Conservation (phyloP, 2,329 filamentous ascomycete genomes). For the Rhynchosporium graminicola region DNA sequence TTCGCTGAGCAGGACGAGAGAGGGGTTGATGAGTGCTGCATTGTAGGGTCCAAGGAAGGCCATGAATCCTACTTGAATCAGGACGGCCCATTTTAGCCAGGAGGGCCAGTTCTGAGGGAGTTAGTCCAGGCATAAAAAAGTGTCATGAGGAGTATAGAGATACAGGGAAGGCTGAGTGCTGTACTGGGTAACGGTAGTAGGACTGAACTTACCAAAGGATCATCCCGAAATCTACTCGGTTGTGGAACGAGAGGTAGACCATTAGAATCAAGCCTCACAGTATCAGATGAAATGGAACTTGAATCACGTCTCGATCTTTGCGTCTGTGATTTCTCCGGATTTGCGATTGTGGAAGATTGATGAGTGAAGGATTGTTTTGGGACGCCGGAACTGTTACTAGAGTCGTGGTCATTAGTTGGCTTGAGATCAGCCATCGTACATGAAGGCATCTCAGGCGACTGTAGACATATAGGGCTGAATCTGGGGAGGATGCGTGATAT, state of each 20-base stretch:
- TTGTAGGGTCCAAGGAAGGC: slow-evolving; percentile 39
- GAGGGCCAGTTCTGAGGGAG: slow-evolving; percentile 36
- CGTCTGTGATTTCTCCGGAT: slow-evolving; percentile 16
- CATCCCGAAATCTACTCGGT: slow-evolving; percentile 38
- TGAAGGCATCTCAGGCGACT: background rate
- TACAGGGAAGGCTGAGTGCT: background rate
- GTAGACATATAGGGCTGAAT: background rate
- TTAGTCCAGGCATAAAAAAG: slow-evolving; percentile 6
- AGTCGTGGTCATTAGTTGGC: background rate
- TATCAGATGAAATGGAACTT: slow-evolving; percentile 5
- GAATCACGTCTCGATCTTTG: slow-evolving; percentile 11
- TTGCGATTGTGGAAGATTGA: background rate
- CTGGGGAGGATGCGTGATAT: background rate
- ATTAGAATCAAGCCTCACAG: slow-evolving; percentile 30
- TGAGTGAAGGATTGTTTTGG: slow-evolving; percentile 6
- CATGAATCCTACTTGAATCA: slow-evolving; percentile 40
- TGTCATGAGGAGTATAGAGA: background rate
- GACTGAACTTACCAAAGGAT: slow-evolving; percentile 33
- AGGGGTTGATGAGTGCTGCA: slow-evolving; percentile 37
- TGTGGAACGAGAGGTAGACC: slow-evolving; percentile 38
- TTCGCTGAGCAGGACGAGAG: slow-evolving; percentile 35
- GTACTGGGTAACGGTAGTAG: no score
- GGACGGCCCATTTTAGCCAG: slow-evolving; percentile 40
- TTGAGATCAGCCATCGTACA: slow-evolving; percentile 6
- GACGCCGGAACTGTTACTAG: background rate